Evolutionary conservation across 805 yeast genomes (phyloP), one percentile per base, ranked within the genome.

Genomic region (Candida sphagnicola): DNA sequence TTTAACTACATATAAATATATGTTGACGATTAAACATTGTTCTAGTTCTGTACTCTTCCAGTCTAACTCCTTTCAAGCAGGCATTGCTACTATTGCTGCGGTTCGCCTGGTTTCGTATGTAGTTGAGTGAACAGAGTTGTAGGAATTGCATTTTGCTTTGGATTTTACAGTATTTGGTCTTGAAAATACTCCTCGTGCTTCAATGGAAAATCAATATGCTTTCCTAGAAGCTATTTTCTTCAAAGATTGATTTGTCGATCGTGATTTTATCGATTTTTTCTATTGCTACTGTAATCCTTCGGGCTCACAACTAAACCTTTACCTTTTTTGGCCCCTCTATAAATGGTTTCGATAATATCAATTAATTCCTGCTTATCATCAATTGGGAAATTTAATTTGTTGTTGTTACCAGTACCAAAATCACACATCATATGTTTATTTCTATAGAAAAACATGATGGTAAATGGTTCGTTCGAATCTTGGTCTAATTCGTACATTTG

Each of bases 351-450:
- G 8, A 93, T 65, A 21, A 93, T 84, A 59, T 91, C 98, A 15
- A 93, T 85, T 70, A 93, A 62, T 49, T 89, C 97, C 57, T 91
- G 96, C 44, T 83, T 81, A 56, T 86, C 86, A 30, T 77, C 80
- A 10, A 78, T 72, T 37, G 57, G 52, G 61, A 91, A 91, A 54
- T 88, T 89, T 67, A 93, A 67, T 69, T 93, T 91, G 69, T 93
- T 93, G 62, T 93, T 93, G 57, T 93, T 89, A 23, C 99, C 99
- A 0, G 98, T 93, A 2, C 99, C 99, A 60, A 90, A 89, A 67
- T 93, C 99, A 62, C 96, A 87, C 95, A 93, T 80, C 95, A 91
- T 90, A 60, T 91, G 98, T 58, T 88, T 85, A 64, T 91, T 91
- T 37, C 95, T 70, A 63, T 76, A 88, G 60, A 93, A 91, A 56